Evolutionary conservation across 2,329 filamentous ascomycete species (phyloP), one percentile per base, ranked within the genome.

Genomic region (Atkinsonella hypoxylon): DNA sequence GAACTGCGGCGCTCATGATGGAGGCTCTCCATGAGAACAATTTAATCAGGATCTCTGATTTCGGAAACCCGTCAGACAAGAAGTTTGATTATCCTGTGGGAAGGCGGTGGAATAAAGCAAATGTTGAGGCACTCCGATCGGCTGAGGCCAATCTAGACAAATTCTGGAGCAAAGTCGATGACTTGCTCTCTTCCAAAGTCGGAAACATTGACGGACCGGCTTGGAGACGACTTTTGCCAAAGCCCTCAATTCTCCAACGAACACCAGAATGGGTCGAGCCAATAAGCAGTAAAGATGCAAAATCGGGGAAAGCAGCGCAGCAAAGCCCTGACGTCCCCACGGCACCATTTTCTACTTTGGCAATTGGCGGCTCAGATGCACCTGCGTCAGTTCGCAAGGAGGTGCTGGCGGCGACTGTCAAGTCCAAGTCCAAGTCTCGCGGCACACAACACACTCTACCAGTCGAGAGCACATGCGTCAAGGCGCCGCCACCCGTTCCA

Each of bases 221-320:
- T 1, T 22, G 54, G 17, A 51, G 59, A 18, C 39, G 31, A 11
- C 51, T 71, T 0, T 55, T 73, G 4, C 62, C 62, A 0, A 59
- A 67, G 31, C 44, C 54, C 0, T 68, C 70, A 4, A 56, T 54
- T 1, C 56, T 79, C 7, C 68, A 70, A 31, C 67, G 77, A n/a
- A 80, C 75, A 0, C 63, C 69, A 1, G 64, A 69, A 12, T 79
- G 75, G 73, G 56, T 67, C 45, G 70, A 74, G 48, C 65, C 67
- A 0, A 40, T 57, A 8, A 41, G 55, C 17, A 32, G 42, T 8
- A 20, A 36, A 4, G 54, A 49, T 32, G 39, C n/a, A 8, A 20
- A 47, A 22, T 32, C 11, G 54, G 47, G 7, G 32, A 31, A 45
- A 8, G 2, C 22, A 26, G 6, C 5, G 15, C 13, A 47, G 47